A percentile compares a stretch with the other conserved stretches of the same genome.
Evolutionary conservation across 495 filamentous ascomycete species (phyloP).

Genomic region (Gamarada debralockiae): DNA sequence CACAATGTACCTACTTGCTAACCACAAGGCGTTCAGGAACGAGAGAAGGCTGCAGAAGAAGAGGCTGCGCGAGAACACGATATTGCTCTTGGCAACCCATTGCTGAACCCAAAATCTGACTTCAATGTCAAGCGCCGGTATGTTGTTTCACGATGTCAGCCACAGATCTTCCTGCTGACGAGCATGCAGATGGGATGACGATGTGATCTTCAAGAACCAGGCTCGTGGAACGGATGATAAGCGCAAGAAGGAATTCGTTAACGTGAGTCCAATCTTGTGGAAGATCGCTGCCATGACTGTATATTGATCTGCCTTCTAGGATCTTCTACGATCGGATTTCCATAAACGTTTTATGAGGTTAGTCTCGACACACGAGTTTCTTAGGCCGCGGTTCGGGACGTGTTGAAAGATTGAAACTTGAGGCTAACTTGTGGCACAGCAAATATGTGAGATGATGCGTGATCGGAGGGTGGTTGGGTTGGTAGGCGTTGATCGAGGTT

Average conservation of each 20-base stretch:
- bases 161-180: slow-evolving; percentile 29
- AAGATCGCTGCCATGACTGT: not conserved
- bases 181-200: slow-evolving; percentile 79
- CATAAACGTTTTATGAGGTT: slow-evolving; percentile 94
- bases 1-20: not conserved
- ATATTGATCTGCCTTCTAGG: slow-evolving; percentile 41
- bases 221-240: slow-evolving; percentile 91
- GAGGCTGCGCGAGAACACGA: slow-evolving; percentile 79
- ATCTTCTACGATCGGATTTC: slow-evolving; percentile 91
- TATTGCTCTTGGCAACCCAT: slow-evolving; percentile 88
- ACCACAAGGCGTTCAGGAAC: slow-evolving; percentile 49
- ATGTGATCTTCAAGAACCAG: slow-evolving; percentile 99
- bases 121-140: slow-evolving; percentile 68
- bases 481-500: not conserved
- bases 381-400: not conserved
- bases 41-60: slow-evolving; percentile 70
- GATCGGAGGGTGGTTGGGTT: not conserved
- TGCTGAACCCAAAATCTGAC: slow-evolving; percentile 71
- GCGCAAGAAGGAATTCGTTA: slow-evolving; percentile 93
- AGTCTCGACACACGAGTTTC: slow-evolving; percentile 28
- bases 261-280: slow-evolving; percentile 49
- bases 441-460: slow-evolving; percentile 61
- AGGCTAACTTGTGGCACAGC: slow-evolving; percentile 43
- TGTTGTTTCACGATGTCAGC: slow-evolving; percentile 11
- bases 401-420: not conserved